Conservation (phyloP, 495 filamentous ascomycete genomes). For the Neurospora intermedia region DNA sequence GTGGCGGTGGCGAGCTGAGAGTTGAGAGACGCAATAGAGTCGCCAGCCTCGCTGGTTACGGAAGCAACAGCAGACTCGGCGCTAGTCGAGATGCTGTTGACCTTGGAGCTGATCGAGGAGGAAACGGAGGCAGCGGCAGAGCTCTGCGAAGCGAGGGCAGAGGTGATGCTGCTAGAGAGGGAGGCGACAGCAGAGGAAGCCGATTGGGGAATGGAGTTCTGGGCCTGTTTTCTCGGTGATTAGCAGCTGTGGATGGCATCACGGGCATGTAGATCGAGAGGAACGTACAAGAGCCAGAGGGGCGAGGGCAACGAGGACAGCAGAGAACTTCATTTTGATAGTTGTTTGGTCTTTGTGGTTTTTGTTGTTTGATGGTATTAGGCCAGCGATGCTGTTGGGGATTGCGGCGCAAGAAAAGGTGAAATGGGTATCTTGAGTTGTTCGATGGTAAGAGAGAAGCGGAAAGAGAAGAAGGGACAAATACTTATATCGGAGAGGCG, state of each 20-base stretch:
- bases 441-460: neutral
- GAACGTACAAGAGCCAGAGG: constrained; percentile 18
- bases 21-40: constrained; percentile 5
- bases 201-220: constrained; percentile 8
- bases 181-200: constrained; percentile 9
- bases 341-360: constrained; percentile 1
- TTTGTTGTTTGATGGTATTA: neutral
- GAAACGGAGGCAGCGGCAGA: constrained; percentile 8
- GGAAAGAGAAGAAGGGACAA: neutral
- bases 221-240: constrained; percentile 13
- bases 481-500: neutral
- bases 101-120: constrained; percentile 10
- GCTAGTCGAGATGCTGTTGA: constrained; percentile 3
- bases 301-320: constrained; percentile 15
- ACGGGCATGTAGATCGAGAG: neutral
- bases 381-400: neutral
- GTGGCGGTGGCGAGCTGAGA: constrained; percentile 19
- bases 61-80: constrained; percentile 7
- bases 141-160: constrained; percentile 8
- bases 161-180: constrained; percentile 8
- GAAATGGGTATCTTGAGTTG: neutral
- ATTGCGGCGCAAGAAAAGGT: neutral
- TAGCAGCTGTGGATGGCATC: neutral
- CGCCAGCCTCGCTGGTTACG: constrained; percentile 11
- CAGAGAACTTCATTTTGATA: constrained; percentile 17